phyloP scores from a whole-genome alignment of 306 rosid species.

The Albizia julibrissin region DNA sequence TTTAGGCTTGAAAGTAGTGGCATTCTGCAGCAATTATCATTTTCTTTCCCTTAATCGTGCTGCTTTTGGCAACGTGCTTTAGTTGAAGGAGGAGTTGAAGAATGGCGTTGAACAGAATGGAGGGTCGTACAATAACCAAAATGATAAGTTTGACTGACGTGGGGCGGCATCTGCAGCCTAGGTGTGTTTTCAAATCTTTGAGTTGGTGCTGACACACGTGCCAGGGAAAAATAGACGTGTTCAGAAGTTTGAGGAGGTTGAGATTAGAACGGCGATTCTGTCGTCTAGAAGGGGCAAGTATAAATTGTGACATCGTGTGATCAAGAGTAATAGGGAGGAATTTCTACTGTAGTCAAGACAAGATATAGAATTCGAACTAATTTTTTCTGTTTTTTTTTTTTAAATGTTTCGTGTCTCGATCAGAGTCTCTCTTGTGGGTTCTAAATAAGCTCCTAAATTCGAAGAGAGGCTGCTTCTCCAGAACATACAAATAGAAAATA shows the following conservation, averaged over 20 bases:
- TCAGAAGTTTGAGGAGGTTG: slow-evolving; percentile 21
- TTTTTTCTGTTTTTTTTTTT: neutral
- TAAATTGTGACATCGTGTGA: slow-evolving; percentile 12
- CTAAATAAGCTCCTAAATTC: neutral
- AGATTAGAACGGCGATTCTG: slow-evolving; percentile 24
- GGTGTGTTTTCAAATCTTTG: slow-evolving; percentile 22
- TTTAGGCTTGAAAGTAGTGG: neutral
- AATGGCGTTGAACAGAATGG: slow-evolving; percentile 49
- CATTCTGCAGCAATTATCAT: slow-evolving; percentile 11
- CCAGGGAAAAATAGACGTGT: slow-evolving; percentile 30
- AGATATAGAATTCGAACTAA: slow-evolving; percentile 9
- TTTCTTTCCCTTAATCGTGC: neutral
- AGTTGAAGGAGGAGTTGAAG: slow-evolving; percentile 73
- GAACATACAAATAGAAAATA: neutral
- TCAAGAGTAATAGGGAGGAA: slow-evolving; percentile 18
- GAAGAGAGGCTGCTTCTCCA: neutral
- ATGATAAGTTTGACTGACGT: slow-evolving; percentile 53
- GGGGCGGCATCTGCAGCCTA: slow-evolving; percentile 7
- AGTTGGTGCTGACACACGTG: slow-evolving; percentile 20
- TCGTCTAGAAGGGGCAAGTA: neutral
- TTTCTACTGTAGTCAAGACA: slow-evolving; percentile 21
- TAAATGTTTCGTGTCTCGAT: neutral
- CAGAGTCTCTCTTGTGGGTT: slow-evolving; percentile 9
- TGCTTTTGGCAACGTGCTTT: slow-evolving; percentile 27
- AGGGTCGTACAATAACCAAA: slow-evolving; percentile 47